Evolutionary conservation across 495 filamentous ascomycete species (phyloP), one percentile per base, ranked within the genome.

Genomic region (Penicillium flavigenum): DNA sequence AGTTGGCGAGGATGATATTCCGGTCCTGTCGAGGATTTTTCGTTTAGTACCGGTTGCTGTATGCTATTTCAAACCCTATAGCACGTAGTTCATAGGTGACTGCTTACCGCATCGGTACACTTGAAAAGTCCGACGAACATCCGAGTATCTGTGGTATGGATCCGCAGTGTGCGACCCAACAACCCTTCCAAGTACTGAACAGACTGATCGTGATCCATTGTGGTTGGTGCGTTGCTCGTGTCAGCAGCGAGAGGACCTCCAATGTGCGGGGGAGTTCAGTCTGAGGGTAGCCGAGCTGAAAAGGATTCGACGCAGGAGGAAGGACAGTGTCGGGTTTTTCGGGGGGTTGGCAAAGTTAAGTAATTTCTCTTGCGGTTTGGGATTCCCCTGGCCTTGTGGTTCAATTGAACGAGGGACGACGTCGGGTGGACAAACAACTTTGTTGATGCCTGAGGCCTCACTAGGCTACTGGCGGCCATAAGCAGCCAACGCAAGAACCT

Each of bases 61-160:
- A 17, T 31, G 45, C 42, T 14, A 34, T 34, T 34, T 34, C 31
- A 34, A 34, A 34, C 10, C 31, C 3, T 12, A 34, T 31, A 31
- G 29, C 36, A 24, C 17, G 43, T 32, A 54, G 31, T 39, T 39
- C 42, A 27, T 32, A 22, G 11, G 12, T 26, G 19, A 27, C 50
- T 61, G 66, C 75, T 62, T 68, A 96, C 94, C 49, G 88, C 85
- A 76, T 98, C 94, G 20, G 91, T 96, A 73, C 95, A 98, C 72
- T 93, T 97, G 75, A 98, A 89, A 56, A 83, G 77, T 34, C 94
- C 94, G 38, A 90, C 79, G 72, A 98, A 98, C 76, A 96, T 88
- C 42, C 94, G 89, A 26, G 77, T 80, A 69, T 98, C 94, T 5
- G 86, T 89, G 26, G 88, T 89, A 63, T 90, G 85, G 50, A 98